Base-by-base conservation (phyloP, 2,329 filamentous ascomycete genomes). In the Geosmithia morbida region DNA sequence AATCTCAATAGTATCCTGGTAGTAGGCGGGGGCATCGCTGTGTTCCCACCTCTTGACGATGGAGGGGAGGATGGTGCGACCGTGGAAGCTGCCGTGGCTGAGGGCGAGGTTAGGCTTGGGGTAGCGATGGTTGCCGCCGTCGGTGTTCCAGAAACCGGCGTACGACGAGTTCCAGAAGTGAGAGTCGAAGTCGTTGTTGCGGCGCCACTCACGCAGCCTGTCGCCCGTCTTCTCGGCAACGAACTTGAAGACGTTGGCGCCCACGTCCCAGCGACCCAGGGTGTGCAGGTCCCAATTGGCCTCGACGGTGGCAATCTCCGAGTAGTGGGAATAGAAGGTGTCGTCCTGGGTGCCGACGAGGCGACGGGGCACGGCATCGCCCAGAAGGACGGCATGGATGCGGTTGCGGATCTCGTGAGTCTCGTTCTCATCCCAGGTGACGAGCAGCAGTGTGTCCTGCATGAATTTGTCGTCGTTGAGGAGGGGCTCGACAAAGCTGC, bases 391-490 rank as follows among this genome's bases (percentile, higher is more conserved):
- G 51, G 69, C 76, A 50, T 86, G 75, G 46, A 92, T 74, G 41
- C 71, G 71, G 71, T 92, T 92, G 54, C 75, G 73, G 22, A 69
- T 65, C 6, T 69, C 62, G 63, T 88, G 87, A 10, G 74, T 79
- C 55, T 82, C 76, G 60, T 81, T 85, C 66, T 92, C 87, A 53
- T 92, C 87, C 57, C 87, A 92, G 10, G 80, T 89, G 50, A 92
- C 62, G 5, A 90, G 67, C 10, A 92, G 73, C 1, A 92, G 72
- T 0, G 84, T 89, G 57, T 84, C 77, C 45, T 84, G 67, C 77
- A 82, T 84, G 63, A 92, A 90, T 54, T 81, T 74, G 45, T 68
- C 62, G 65, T 90, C 74, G 37, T 71, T 60, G 7, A 92, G 70
- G 8, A 92, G 77, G 0, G 85, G 84, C 49, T 77, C 72, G 1